Evolutionary conservation across 1,284 basidiomycete genomes (phyloP), one percentile per base, ranked within the genome.

Genomic region (Rugosomyces carneus): DNA sequence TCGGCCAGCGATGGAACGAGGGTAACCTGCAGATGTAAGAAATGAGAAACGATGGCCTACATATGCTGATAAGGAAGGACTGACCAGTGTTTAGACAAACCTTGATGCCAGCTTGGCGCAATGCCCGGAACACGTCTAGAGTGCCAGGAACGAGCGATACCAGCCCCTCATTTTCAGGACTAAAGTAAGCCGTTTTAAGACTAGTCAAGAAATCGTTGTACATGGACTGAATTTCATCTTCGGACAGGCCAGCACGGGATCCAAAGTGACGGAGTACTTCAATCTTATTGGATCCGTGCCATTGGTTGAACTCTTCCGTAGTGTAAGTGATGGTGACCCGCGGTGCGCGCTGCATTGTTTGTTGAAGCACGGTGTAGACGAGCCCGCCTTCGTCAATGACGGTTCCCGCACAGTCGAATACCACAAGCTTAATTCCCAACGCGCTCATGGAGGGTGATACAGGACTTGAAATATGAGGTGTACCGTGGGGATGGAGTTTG

Each of bases 331-430:
- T 50, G n/a, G 43, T 20, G 4, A 23, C 37, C 7, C 43, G 23
- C 5, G 43, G 43, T 27, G 49, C 38, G 24, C 42, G 40, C 11
- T 31, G 44, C 49, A 50, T 50, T 16, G 44, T 42, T 11, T 47
- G 42, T 20, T 50, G 20, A 21, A 50, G 41, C 13, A 40, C 41
- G 11, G 46, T 40, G 37, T 50, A 50, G 9, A 50, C 49, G 19
- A 50, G 37, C 3, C 42, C 49, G 16, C 49, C 45, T 24, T 50
- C 49, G 20, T 50, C 45, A 20, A 50, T 47, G 21, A 47, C 36
- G 5, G 49, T 50, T 19, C 49, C 49, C 7, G 49, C 49, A n/a
- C 49, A 50, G 36, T 44, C 49, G 19, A 44, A 50, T 11, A 50
- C 49, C 2, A 47, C 44, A 7, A 50, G 42, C 23, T 46, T 46